Percentiles rank a stretch among this genome's conserved stretches.
These are phyloP conservation scores for Calocybe indica DNA, from an alignment of 768 basidiomycete genomes.

Conservation along the genomic window DNA sequence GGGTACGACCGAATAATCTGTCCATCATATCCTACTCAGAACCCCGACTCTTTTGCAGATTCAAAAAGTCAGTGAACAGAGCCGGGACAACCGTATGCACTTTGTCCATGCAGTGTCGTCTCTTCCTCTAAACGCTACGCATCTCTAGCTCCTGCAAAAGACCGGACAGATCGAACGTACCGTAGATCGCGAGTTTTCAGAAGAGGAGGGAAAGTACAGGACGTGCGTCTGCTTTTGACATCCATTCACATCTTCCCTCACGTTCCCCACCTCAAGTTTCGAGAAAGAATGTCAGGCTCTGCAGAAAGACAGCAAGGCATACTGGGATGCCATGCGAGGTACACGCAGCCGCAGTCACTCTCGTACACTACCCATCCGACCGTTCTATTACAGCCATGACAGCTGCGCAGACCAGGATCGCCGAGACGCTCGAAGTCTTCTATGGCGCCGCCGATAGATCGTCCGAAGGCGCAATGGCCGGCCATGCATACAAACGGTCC, in stretches of 20 bases:
- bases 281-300: constrained; percentile 94
- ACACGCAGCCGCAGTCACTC: constrained; percentile 15
- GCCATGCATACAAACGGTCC: constrained; percentile 92
- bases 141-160: constrained; percentile 83
- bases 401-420: constrained; percentile 84
- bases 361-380: neutral
- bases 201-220: constrained; percentile 88
- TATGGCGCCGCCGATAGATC: constrained; percentile 80
- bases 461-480: constrained; percentile 94
- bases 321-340: constrained; percentile 94
- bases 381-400: constrained; percentile 71
- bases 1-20: constrained; percentile 13
- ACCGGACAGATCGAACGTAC: constrained; percentile 97
- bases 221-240: constrained; percentile 46
- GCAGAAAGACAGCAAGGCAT: constrained; percentile 94
- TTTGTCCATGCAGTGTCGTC: constrained; percentile 3
- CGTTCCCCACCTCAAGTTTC: constrained; percentile 48
- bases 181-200: constrained; percentile 87
- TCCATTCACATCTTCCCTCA: constrained; percentile 2
- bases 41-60: constrained; percentile 35
- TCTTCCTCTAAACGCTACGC: constrained; percentile 6
- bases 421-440: constrained; percentile 91
- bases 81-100: constrained; percentile 79
- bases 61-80: constrained; percentile 92
- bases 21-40: neutral